These are phyloP conservation scores for Chloris gayana DNA, from an alignment of 176 grass and related monocot species.

Conservation along the genomic window DNA sequence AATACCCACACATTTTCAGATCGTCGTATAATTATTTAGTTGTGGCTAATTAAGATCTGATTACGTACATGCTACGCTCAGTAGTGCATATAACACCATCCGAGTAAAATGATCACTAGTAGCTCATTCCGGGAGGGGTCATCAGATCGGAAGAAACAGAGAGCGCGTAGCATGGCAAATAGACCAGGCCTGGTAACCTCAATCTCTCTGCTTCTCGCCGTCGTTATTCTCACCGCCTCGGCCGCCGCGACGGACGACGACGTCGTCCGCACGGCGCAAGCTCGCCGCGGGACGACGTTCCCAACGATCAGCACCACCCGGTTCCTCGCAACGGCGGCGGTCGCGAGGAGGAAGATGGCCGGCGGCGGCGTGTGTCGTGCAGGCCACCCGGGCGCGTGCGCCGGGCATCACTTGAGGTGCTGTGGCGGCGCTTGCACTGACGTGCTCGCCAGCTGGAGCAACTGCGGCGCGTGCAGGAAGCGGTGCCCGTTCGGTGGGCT, in stretches of 20 bases:
- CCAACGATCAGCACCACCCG: conserved; percentile 21
- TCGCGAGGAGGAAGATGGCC: background rate
- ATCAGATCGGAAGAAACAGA: background rate
- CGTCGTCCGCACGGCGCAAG: too few species aligned
- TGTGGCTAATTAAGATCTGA: background rate
- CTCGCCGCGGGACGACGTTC: background rate
- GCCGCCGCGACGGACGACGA: too few species aligned
- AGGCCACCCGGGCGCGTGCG: background rate
- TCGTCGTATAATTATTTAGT: background rate
- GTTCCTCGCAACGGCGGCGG: conserved; percentile 32
- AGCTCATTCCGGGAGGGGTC: too few species aligned
- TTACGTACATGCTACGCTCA: background rate
- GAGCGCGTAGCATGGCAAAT: background rate
- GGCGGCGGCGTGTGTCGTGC: conserved; percentile 4
- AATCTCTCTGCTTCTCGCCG: background rate
- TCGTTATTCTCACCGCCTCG: background rate
- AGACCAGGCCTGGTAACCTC: background rate
- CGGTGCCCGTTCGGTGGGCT: conserved; percentile 53
- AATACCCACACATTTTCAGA: background rate
- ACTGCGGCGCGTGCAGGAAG: conserved; percentile 59
- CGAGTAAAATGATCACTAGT: too few species aligned
- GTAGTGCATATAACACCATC: background rate
- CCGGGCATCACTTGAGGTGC: conserved; percentile 2
- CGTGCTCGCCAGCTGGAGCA: conserved; percentile 43
- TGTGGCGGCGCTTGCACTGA: conserved; percentile 48